Evolutionary conservation across 2,329 filamentous ascomycete genomes (phyloP).

Genomic region (Pseudomassariella vexata): DNA sequence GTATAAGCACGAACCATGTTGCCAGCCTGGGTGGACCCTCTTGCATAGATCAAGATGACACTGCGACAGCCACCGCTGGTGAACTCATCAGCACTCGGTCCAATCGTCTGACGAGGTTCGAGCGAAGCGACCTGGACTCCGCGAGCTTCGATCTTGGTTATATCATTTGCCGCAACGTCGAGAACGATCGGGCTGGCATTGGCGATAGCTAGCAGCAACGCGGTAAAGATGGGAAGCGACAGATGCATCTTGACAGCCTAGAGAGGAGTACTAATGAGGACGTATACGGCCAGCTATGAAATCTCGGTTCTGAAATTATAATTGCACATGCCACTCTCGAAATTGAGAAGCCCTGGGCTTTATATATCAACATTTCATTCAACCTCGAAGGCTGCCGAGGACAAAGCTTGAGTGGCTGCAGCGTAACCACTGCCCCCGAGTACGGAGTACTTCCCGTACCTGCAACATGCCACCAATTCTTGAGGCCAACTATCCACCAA

Average conservation of each 20-base stretch:
- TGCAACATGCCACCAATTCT: too few relatives aligned
- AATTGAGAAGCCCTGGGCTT: too few relatives aligned
- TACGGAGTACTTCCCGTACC: too few relatives aligned
- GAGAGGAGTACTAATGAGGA: too few relatives aligned
- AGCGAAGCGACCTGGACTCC: constrained; percentile 10
- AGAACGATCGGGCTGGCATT: constrained; percentile 5
- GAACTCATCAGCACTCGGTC: constrained; percentile 28
- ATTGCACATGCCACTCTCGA: too few relatives aligned
- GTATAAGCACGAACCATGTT: constrained; percentile 27
- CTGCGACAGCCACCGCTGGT: constrained; percentile 26
- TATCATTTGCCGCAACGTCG: constrained; percentile 1
- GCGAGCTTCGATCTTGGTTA: constrained; percentile 4
- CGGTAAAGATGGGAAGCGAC: not conserved
- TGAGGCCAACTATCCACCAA: too few relatives aligned
- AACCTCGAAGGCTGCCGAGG: too few relatives aligned
- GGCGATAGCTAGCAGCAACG: constrained; percentile 2
- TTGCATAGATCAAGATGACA: constrained; percentile 33
- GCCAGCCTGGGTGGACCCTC: constrained; percentile 31
- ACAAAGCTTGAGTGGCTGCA: too few relatives aligned
- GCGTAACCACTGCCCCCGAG: too few relatives aligned
- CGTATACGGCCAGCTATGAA: too few relatives aligned
- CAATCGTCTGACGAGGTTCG: constrained; percentile 6
- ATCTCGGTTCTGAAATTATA: too few relatives aligned
- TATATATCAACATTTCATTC: too few relatives aligned
- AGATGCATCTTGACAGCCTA: constrained; percentile 5